A percentile compares a stretch with the other conserved stretches of the same genome.
These are phyloP conservation scores for Fistulina hepatica DNA, from an alignment of 1,284 basidiomycete species.

Conservation along the genomic window DNA sequence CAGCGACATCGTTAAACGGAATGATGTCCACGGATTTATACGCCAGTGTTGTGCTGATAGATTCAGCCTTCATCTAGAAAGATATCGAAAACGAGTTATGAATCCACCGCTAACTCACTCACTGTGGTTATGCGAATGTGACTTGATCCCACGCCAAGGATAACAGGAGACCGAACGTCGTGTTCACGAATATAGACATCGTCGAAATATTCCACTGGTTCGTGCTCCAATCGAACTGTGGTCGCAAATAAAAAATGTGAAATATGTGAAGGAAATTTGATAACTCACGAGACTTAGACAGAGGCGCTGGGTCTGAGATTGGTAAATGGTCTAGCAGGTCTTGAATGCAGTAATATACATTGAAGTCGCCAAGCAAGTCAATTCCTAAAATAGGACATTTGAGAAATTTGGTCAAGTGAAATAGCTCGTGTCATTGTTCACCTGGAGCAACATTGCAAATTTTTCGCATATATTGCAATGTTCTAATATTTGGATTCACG, in stretches of 20 bases:
- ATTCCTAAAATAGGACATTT: conserved; percentile 6
- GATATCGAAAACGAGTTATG: conserved; percentile 8
- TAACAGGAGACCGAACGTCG: conserved; percentile 52
- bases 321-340: conserved; percentile 50
- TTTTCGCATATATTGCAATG: conserved; percentile 64
- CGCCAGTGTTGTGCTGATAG: conserved; percentile 49
- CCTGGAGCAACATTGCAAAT: conserved; percentile 68
- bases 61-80: conserved; percentile 47
- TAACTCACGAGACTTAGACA: conserved; percentile 16
- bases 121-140: conserved; percentile 65
- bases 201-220: conserved; percentile 38
- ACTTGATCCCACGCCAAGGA: conserved; percentile 47
- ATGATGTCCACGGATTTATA: conserved; percentile 75
- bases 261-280: neutral
- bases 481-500: conserved; percentile 70
- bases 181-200: conserved; percentile 55
- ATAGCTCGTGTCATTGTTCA: conserved; percentile 26
- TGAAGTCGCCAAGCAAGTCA: conserved; percentile 27
- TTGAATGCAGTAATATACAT: conserved; percentile 45
- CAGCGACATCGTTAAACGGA: conserved; percentile 69
- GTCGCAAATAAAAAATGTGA: conserved; percentile 2
- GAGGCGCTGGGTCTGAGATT: conserved; percentile 32
- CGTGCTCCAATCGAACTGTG: conserved; percentile 48
- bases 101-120: conserved; percentile 16
- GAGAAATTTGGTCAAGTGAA: neutral